Evolutionary conservation across 371 early-diverging fungal genomes (phyloP).

Genomic region (Mortierella polycephala): DNA sequence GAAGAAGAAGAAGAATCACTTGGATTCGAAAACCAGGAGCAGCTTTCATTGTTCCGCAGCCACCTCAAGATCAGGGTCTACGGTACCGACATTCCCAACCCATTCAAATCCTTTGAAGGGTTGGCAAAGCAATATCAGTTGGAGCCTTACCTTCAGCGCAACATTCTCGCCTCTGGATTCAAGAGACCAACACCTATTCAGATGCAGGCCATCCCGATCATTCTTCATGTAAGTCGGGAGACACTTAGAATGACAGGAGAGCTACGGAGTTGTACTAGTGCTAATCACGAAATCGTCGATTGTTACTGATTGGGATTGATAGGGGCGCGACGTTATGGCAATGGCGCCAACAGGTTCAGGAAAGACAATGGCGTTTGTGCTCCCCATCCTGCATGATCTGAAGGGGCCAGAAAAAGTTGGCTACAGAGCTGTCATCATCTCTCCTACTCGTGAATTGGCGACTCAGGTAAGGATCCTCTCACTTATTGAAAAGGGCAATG

Average conservation of each 20-base stretch:
- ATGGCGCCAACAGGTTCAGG: constrained; percentile 98
- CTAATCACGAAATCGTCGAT: neutral
- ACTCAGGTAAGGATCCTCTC: constrained; percentile 73
- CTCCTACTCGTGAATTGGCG: constrained; percentile 98
- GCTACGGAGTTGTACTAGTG: neutral
- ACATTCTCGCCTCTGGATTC: constrained; percentile 73
- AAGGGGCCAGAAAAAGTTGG: constrained; percentile 80
- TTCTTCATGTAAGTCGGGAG: constrained; percentile 65
- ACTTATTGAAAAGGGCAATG: neutral
- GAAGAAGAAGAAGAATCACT: constrained; percentile 43
- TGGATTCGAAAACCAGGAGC: constrained; percentile 36
- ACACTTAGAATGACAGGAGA: too few relatives aligned
- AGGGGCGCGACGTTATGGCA: constrained; percentile 90
- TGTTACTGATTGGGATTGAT: neutral
- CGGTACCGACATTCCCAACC: constrained; percentile 89
- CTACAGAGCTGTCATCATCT: constrained; percentile 90
- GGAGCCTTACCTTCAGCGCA: constrained; percentile 72
- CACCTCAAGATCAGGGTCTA: constrained; percentile 82
- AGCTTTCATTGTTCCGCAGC: constrained; percentile 68
- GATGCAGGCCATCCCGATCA: constrained; percentile 91
- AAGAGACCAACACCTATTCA: constrained; percentile 97
- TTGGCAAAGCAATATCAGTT: constrained; percentile 79
- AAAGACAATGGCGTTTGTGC: constrained; percentile 96
- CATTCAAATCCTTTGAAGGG: constrained; percentile 83
- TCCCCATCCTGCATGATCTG: constrained; percentile 92